A percentile compares a stretch with the other conserved stretches of the same genome.
phyloP scores from a whole-genome alignment of 805 yeast genomes.

The Pichia californica region DNA sequence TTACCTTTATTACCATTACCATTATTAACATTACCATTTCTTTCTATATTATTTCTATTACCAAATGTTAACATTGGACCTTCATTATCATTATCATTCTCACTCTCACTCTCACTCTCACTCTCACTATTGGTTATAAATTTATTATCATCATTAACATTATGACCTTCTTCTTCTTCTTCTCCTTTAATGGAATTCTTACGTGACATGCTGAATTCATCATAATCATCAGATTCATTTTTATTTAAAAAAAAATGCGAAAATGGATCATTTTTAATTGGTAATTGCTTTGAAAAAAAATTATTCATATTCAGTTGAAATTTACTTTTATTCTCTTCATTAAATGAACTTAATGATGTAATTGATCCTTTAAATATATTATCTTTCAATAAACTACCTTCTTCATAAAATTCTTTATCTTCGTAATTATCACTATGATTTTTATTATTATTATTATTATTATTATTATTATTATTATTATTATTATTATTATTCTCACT shows the following conservation, averaged over 20 bases:
- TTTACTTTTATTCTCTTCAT: constrained; percentile 14
- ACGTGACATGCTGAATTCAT: constrained; percentile 3
- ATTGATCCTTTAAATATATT: constrained; percentile 12
- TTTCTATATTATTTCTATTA: too few relatives aligned
- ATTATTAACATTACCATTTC: neutral
- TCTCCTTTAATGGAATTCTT: neutral
- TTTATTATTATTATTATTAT: constrained; percentile 5
- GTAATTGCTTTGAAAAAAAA: constrained; percentile 10
- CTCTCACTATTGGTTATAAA: too few relatives aligned
- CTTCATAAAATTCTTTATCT: neutral
- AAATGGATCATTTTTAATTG: constrained; percentile 10
- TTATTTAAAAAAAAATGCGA: constrained; percentile 13
- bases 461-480: neutral
- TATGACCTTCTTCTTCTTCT: neutral
- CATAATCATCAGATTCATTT: neutral
- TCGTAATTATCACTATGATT: neutral
- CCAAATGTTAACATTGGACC: constrained; percentile 12
- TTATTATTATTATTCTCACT: neutral
- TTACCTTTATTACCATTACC: neutral
- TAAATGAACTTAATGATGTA: constrained; percentile 16
- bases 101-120: neutral
- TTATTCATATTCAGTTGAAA: constrained; percentile 13
- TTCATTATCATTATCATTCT: neutral
- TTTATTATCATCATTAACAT: neutral
- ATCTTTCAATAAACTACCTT: constrained; percentile 1